Base-by-base conservation (phyloP, 805 yeast species). In the Metschnikowia lochheadii region DNA sequence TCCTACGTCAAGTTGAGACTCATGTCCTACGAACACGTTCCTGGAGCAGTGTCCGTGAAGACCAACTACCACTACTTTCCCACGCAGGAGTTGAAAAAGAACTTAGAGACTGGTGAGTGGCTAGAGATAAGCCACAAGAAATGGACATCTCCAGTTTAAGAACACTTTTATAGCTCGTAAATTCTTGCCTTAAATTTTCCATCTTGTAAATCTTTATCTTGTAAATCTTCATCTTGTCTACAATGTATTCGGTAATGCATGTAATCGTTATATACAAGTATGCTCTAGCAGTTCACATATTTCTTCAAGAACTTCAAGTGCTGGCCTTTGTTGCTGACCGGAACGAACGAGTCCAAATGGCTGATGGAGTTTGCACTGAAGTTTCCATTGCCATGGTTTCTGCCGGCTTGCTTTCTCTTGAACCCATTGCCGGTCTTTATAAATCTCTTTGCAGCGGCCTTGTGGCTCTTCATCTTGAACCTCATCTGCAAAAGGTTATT, bases 331-430 rank as follows among this genome's bases (percentile, higher is more conserved):
- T 66, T 66, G 31, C 69, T 75, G 37, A 83, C 88, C 58, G 69
- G 64, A 6, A 76, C 80, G 57, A 77, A 85, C 31, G 82, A 85
- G 56, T 82, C 79, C 67, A 85, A 75, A 59, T 77, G 77, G 53
- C 80, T 73, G 61, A 86, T 69, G 23, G 79, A 75, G 46, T 83
- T 76, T 38, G 80, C 72, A 32, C 90, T 78, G 85, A 94, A 91
- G 20, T 96, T 91, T 1, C 90, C 88, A 63, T 91, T 91, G 46
- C 97, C 97, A 66, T 91, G 97, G 57, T 87, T 86, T 72, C 96
- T 81, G 10, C 96, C 96, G 18, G 95, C 86, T 59, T 83, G 75
- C 54, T 72, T 73, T 60, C 78, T 68, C 60, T 72, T 72, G 56
- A 81, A 55, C 78, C 91, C 80, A 41, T 73, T 72, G 1, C 87